Evolutionary conservation across 208 protist species (phyloP).

Genomic region (Trypanosoma grayi): DNA sequence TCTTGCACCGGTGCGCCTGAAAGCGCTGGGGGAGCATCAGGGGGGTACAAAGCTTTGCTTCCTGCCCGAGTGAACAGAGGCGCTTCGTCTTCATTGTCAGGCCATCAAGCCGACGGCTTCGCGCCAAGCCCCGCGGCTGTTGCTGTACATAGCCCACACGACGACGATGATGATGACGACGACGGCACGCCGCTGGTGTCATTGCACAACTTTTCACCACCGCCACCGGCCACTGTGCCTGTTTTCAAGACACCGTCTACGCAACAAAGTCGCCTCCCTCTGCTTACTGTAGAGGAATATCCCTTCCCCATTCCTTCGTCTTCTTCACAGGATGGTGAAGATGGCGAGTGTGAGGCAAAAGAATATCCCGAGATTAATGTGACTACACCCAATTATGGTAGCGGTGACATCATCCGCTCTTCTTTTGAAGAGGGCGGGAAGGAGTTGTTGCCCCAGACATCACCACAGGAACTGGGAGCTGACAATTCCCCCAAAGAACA

Average conservation of each 20-base stretch:
- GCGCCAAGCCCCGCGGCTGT: not conserved
- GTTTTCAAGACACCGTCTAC: not conserved
- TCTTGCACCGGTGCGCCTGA: not conserved
- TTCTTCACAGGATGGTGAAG: not conserved
- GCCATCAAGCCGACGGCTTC: not conserved
- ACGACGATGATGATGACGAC: not conserved
- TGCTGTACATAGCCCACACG: not conserved
- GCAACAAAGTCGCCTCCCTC: not conserved
- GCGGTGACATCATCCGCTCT: not conserved
- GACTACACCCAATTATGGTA: not conserved
- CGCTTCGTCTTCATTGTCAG: not conserved
- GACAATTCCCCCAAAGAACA: not conserved
- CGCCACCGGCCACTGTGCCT: too few relatives aligned
- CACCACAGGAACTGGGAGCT: not conserved
- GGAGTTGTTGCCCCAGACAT: not conserved
- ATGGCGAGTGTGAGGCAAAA: not conserved
- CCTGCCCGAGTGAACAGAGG: not conserved
- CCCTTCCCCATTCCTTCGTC: not conserved
- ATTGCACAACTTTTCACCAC: not conserved
- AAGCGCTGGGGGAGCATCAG: not conserved
- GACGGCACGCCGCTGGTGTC: not conserved
- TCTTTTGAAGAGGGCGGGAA: constrained; percentile 1
- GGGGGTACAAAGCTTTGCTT: not conserved
- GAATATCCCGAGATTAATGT: not conserved
- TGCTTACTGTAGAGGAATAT: not conserved